Evolutionary conservation across 805 yeast genomes (phyloP).

Genomic region (Kodamaea hsintzibuensis): DNA sequence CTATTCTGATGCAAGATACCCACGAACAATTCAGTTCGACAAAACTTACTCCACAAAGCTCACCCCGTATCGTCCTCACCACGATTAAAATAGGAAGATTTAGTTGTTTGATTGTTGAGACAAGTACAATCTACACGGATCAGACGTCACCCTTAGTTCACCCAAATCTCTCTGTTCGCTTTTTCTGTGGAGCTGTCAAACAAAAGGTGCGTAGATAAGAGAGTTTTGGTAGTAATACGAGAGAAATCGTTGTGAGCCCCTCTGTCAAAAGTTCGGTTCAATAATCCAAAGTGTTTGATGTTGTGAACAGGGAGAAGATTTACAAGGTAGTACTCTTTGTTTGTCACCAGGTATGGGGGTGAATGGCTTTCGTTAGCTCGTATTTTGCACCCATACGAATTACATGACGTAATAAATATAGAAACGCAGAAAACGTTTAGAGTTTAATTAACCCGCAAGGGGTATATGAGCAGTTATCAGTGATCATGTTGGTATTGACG

Average conservation of each 20-base stretch:
- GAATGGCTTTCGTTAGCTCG: not conserved
- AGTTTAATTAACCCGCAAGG: not conserved
- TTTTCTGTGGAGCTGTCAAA: not conserved
- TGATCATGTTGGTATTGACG: not conserved
- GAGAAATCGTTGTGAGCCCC: not conserved
- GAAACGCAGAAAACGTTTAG: not conserved
- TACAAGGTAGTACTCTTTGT: too few species aligned
- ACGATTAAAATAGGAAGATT: not conserved
- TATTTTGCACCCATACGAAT: not conserved
- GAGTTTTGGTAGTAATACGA: not conserved
- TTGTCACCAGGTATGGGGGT: not conserved
- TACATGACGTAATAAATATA: not conserved
- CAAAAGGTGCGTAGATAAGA: not conserved
- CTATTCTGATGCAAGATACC: not conserved
- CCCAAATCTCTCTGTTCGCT: not conserved
- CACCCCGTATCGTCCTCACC: not conserved
- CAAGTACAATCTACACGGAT: not conserved
- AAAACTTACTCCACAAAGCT: not conserved
- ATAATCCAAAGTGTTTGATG: not conserved
- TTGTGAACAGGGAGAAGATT: not conserved
- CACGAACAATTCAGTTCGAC: not conserved
- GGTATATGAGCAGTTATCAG: not conserved
- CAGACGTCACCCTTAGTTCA: not conserved
- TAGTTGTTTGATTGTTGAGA: not conserved
- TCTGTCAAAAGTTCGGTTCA: not conserved